Evolutionary conservation across 2,329 filamentous ascomycete species (phyloP).

Genomic region (Teratosphaeria destructans): DNA sequence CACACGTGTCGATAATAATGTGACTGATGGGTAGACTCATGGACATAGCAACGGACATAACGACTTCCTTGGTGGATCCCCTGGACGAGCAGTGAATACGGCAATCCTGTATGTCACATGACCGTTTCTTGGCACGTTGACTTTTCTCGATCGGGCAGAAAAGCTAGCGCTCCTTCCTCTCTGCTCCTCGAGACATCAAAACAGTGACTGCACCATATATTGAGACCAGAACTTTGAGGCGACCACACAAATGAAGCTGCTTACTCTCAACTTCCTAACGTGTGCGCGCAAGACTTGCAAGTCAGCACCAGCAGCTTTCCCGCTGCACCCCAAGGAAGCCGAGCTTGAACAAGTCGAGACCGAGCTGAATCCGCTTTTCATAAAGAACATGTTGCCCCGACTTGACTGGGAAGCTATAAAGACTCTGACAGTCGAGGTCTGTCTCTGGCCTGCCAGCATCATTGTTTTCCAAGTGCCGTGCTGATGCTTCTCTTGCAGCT

Average conservation of each 20-base stretch:
- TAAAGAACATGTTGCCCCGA: conserved; percentile 75
- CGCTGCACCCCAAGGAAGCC: conserved; percentile 83
- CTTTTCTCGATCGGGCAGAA: background rate
- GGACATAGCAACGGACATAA: background rate
- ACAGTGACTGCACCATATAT: background rate
- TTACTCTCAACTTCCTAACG: conserved; percentile 92
- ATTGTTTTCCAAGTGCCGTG: background rate
- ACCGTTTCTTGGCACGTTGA: background rate
- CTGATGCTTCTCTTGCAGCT: conserved; percentile 3
- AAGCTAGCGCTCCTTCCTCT: background rate
- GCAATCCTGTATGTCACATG: background rate
- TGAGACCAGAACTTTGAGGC: background rate
- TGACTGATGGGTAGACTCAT: background rate
- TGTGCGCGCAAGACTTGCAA: conserved; percentile 96
- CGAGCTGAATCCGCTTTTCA: conserved; percentile 68
- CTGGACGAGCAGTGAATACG: background rate
- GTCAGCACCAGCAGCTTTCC: conserved; percentile 66
- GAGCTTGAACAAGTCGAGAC: conserved; percentile 79
- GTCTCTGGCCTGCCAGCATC: conserved; percentile 12
- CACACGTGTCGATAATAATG: background rate
- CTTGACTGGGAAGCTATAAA: conserved; percentile 80
- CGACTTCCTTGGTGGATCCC: background rate
- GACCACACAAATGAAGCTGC: conserved; percentile 63
- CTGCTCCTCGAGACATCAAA: background rate
- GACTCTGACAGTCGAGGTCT: conserved; percentile 65